Evolutionary conservation across 2,329 filamentous ascomycete species (phyloP), one percentile per base, ranked within the genome.

Genomic region (Verticillium nubilum): DNA sequence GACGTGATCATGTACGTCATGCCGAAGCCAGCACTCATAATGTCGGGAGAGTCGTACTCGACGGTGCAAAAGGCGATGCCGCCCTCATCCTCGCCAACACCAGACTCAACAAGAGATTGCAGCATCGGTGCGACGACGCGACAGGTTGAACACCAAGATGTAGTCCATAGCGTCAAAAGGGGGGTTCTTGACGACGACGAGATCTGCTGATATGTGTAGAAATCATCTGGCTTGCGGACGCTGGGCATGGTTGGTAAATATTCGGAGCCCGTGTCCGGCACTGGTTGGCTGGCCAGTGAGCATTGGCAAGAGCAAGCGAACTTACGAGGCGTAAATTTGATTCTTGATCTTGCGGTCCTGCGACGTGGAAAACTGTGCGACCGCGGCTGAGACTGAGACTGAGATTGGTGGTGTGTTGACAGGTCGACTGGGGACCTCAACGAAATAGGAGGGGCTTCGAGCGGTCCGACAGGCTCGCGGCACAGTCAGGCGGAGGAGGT

Each of bases 151-250:
- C 84, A 86, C 73, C 79, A 86, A 7, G 81, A 81, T 0, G 84
- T 77, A 0, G 83, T 85, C 84, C 84, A 87, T 47, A 86, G 73
- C 1, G 83, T 86, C 59, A 87, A 67, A n/a, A 86, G 78, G 2
- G 84, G 84, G 2, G 72, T 78, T 52, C 79, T 76, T 5, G 82
- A 74, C 5, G 82, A 81, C 2, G 80, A 78, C 2, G 81, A 83
- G 57, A 84, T 74, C n/a, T 80, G 75, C 59, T 84, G 76, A 71
- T 85, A 81, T 19, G 79, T 82, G 67, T 79, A 70, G 69, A 87
- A 80, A 62, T 83, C 78, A 65, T 81, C 76, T 53, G 78, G 74
- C 55, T 78, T 78, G 63, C 83, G 83, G 65, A 86, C 78, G 37
- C 84, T 86, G 59, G 9, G 47, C 42, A 13, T 2, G 26, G 42